Evolutionary conservation across 225 moss, liverwort and hornwort genomes (phyloP).

Genomic region (Sphagnum contortum): DNA sequence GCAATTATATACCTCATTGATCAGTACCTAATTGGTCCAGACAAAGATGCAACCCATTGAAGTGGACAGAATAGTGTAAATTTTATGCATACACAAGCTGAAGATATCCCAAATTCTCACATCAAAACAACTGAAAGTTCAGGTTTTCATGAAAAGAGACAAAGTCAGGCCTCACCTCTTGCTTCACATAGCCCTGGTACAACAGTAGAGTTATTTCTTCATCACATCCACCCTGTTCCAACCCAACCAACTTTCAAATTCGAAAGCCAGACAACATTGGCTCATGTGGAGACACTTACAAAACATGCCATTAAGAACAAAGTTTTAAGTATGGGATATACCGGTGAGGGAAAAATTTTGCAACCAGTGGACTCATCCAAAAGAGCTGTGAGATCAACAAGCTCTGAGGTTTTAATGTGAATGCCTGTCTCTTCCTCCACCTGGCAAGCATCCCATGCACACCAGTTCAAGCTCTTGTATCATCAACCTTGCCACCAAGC

Average conservation of each 20-base stretch:
- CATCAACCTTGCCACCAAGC: no score
- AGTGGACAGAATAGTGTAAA: no score
- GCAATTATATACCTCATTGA: no score
- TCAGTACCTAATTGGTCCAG: no score
- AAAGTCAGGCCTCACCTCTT: constrained; percentile 29
- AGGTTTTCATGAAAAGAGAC: neutral
- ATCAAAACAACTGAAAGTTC: neutral
- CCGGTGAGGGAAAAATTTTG: constrained; percentile 90
- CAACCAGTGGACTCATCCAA: constrained; percentile 81
- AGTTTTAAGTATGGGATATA: constrained; percentile 8
- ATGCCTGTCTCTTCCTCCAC: constrained; percentile 96
- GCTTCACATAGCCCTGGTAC: constrained; percentile 54
- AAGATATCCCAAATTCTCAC: neutral
- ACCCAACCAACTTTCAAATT: neutral
- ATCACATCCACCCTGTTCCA: constrained; percentile 85
- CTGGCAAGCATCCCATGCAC: constrained; percentile 19
- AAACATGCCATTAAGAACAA: no score
- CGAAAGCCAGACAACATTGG: neutral
- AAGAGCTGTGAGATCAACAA: constrained; percentile 76
- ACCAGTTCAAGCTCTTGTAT: no score
- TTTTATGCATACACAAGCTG: no score
- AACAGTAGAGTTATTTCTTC: constrained; percentile 89
- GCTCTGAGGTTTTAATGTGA: constrained; percentile 55
- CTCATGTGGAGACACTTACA: neutral
- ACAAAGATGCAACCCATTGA: no score